phyloP scores from a whole-genome alignment of 768 basidiomycete genomes.

The Rhizopogon salebrosus region DNA sequence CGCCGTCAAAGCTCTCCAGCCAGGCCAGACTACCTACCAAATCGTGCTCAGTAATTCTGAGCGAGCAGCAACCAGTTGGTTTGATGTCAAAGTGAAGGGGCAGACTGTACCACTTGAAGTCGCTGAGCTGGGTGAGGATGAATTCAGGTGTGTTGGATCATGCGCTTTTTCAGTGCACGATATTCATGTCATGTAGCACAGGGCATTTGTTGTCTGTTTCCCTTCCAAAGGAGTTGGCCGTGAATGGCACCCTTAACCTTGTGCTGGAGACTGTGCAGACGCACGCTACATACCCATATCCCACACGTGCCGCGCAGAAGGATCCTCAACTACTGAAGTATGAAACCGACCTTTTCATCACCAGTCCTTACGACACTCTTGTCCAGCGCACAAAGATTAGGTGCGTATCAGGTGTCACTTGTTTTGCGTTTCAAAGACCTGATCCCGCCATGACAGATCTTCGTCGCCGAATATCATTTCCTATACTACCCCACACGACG shows the following conservation, averaged over 20 bases:
- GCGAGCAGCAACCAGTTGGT: conserved; percentile 63
- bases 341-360: conserved; percentile 67
- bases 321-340: conserved; percentile 82
- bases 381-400: conserved; percentile 85
- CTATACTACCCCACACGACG: conserved; percentile 59
- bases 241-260: conserved; percentile 64
- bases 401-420: conserved; percentile 37
- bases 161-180: conserved; percentile 9
- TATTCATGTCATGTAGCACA: conserved; percentile 29
- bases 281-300: conserved; percentile 75
- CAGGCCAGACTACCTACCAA: conserved; percentile 58
- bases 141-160: conserved; percentile 43
- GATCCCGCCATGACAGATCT: conserved; percentile 40
- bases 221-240: conserved; percentile 54
- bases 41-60: conserved; percentile 63
- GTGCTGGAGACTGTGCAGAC: conserved; percentile 77
- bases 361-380: conserved; percentile 77
- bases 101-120: conserved; percentile 47
- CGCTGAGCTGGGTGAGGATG: conserved; percentile 42
- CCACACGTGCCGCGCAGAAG: conserved; percentile 63
- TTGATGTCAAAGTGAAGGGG: conserved; percentile 80
- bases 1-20: conserved; percentile 68
- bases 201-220: conserved; percentile 55
- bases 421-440: conserved; percentile 3
- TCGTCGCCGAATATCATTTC: conserved; percentile 66